Evolutionary conservation across 257 asterid genomes (phyloP).

Genomic region (Linderniella brevidens): DNA sequence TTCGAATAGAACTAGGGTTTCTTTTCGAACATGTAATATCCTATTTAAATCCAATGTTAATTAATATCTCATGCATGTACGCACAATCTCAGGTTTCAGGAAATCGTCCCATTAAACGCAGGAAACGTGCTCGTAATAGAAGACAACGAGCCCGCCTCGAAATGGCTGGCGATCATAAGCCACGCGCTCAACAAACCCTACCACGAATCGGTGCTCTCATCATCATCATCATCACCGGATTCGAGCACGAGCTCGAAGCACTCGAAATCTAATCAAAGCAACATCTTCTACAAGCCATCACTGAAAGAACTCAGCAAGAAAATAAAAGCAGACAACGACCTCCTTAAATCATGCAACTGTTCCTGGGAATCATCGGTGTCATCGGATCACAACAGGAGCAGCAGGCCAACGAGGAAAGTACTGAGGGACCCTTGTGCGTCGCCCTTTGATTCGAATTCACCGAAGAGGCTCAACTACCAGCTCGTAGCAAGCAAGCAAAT

Average conservation of each 20-base stretch:
- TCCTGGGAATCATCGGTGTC: constrained; percentile 9
- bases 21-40: background rate
- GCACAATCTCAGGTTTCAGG: constrained; percentile 56
- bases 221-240: too few species aligned
- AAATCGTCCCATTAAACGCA: constrained; percentile 80
- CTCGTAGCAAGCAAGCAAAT: constrained; percentile 75
- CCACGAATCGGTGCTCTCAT: constrained; percentile 18
- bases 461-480: constrained; percentile 24
- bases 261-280: constrained; percentile 11
- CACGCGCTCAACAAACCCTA: constrained; percentile 66
- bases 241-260: background rate
- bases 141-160: constrained; percentile 88
- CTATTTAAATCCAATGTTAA: background rate
- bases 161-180: constrained; percentile 79
- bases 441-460: constrained; percentile 20
- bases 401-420: constrained; percentile 19
- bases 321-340: constrained; percentile 27
- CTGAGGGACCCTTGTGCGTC: constrained; percentile 23
- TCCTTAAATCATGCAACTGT: constrained; percentile 53
- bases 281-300: constrained; percentile 39
- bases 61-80: constrained; percentile 1
- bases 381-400: background rate
- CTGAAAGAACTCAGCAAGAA: constrained; percentile 41
- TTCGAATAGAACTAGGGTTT: background rate
- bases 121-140: constrained; percentile 77